These are phyloP conservation scores for Elaphomyces granulatus DNA, from an alignment of 495 filamentous ascomycete species.

Conservation along the genomic window DNA sequence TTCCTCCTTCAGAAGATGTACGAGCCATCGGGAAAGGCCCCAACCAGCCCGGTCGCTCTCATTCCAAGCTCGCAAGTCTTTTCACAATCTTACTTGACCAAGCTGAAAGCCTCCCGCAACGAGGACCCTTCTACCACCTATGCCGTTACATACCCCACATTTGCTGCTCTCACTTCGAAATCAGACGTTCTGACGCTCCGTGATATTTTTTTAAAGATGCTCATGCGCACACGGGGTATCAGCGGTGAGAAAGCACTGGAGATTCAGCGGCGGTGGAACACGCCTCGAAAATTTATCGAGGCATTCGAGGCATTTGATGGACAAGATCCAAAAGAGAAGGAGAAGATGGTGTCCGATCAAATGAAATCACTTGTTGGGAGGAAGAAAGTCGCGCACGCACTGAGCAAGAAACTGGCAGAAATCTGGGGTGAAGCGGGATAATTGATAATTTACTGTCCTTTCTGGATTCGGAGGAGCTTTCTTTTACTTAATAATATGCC, in stretches of 20 bases:
- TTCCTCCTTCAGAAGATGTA: conserved; percentile 51
- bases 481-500: no score
- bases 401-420: conserved; percentile 59
- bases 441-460: no score
- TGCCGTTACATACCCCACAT: conserved; percentile 57
- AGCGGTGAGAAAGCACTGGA: conserved; percentile 70
- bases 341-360: conserved; percentile 35
- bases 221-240: conserved; percentile 71
- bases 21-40: conserved; percentile 17
- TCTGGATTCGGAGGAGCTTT: no score
- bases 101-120: conserved; percentile 41
- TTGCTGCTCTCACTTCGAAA: conserved; percentile 58
- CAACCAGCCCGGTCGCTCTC: conserved; percentile 19
- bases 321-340: conserved; percentile 32
- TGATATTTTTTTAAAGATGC: conserved; percentile 72
- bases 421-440: conserved; percentile 44
- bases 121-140: conserved; percentile 36
- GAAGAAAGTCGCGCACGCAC: conserved; percentile 48
- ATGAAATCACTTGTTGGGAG: conserved; percentile 45
- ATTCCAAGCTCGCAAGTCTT: conserved; percentile 54
- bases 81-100: conserved; percentile 51
- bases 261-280: conserved; percentile 62
- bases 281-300: conserved; percentile 52
- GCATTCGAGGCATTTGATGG: conserved; percentile 44
- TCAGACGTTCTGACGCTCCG: conserved; percentile 57